Base-by-base conservation (phyloP, 257 asterid genomes). In the Fraxinus americana region DNA sequence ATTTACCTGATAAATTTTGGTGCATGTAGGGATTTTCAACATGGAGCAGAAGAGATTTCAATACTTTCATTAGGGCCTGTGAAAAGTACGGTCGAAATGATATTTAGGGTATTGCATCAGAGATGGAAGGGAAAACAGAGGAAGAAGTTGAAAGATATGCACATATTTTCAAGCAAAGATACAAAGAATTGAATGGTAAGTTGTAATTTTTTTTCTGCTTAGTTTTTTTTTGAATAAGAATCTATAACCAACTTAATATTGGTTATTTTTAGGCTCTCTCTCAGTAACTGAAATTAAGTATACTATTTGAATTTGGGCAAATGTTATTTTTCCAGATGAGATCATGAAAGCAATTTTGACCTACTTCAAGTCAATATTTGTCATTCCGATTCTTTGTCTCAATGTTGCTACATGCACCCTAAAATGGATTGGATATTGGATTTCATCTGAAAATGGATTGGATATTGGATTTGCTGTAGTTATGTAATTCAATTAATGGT, bases 21-120 rank as follows among this genome's bases (percentile, higher is more conserved):
- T 73, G 74, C 30, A 2, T 85, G 68, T 70, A 96, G 99, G 99
- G 99, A 54, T 96, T 96, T 79, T 93, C 99, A 65, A 73, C 97
- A 17, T 96, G 98, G 98, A 96, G 98, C 27, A 25, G 0, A 25
- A 25, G 27, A 25, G 27, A 25, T 25, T 25, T 25, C 27, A 25
- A 25, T 25, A 25, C 27, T 25, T 25, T 25, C 27, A 25, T 25
- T 25, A 25, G 27, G 27, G 27, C 27, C 27, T 25, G 27, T 25
- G 27, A 25, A 25, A 25, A 25, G 27, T 25, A 25, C 27, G 27
- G 27, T 25, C 27, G 27, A 25, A 25, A 25, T 25, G 27, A 25
- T 25, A 25, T 25, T 25, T 25, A 25, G 27, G 27, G 27, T 25
- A 25, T 25, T 25, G 27, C 27, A 25, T 25, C 27, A 25, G 27